Percentiles rank a stretch among this genome's conserved stretches.
phyloP scores from a whole-genome alignment of 225 moss, liverwort and hornwort species.

The Physcomitrellopsis africana region DNA sequence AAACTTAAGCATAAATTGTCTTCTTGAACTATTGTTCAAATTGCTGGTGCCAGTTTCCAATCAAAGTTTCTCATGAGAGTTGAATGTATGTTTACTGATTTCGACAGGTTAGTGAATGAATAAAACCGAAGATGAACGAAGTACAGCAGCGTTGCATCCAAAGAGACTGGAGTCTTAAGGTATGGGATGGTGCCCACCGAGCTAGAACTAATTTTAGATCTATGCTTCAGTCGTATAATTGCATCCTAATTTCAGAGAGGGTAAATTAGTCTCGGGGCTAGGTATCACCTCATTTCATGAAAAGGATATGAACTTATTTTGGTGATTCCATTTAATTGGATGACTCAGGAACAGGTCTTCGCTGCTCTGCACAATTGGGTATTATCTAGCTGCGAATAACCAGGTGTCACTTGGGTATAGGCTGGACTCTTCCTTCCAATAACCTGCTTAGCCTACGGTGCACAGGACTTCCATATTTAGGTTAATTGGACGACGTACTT shows the following conservation, averaged over 20 bases:
- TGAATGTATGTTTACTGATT: too few relatives aligned
- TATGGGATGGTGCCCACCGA: background rate
- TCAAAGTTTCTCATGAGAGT: too few relatives aligned
- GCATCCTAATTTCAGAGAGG: background rate
- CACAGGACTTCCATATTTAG: background rate
- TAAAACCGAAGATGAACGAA: too few relatives aligned
- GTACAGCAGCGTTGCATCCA: background rate
- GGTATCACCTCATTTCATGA: constrained; percentile 1
- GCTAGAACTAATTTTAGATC: constrained; percentile 20
- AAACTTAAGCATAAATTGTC: too few relatives aligned
- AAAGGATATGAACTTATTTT: background rate
- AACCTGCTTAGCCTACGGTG: background rate
- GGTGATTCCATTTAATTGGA: background rate
- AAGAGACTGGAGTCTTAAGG: background rate
- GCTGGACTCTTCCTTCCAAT: background rate
- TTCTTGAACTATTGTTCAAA: too few relatives aligned
- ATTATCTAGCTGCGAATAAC: background rate
- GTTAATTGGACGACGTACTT: constrained; percentile 21
- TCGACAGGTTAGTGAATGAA: too few relatives aligned
- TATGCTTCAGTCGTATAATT: background rate
- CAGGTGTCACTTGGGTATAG: background rate
- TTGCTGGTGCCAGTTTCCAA: too few relatives aligned
- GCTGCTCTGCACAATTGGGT: too few relatives aligned
- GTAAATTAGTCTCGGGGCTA: background rate
- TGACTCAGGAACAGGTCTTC: constrained; percentile 2